phyloP scores from a whole-genome alignment of 352 stramenopile genomes.

The Globisporangium alternatum region DNA sequence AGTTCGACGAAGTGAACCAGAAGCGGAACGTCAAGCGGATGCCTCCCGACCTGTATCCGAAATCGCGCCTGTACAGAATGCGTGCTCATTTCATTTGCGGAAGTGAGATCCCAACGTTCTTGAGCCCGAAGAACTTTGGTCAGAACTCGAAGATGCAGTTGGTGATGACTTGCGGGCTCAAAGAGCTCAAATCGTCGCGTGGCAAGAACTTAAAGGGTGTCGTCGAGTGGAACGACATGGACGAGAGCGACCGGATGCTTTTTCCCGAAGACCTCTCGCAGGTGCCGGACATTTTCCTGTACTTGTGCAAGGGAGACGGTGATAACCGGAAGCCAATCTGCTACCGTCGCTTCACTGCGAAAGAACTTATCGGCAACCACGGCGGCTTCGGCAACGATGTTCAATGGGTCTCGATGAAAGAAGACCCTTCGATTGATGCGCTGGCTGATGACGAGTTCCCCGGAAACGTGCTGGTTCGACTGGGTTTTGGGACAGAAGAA shows the following conservation, averaged over 20 bases:
- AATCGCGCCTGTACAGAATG: slow-evolving; percentile 62
- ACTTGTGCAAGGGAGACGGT: slow-evolving; percentile 72
- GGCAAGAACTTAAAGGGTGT: slow-evolving; percentile 73
- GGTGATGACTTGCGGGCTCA: slow-evolving; percentile 59
- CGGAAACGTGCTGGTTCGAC: slow-evolving; percentile 72
- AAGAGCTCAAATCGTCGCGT: slow-evolving; percentile 56
- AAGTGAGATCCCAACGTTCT: slow-evolving; percentile 70
- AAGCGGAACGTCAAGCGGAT: slow-evolving; percentile 81
- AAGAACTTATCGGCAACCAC: slow-evolving; percentile 59
- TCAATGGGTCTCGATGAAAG: slow-evolving; percentile 77
- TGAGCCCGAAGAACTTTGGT: slow-evolving; percentile 64
- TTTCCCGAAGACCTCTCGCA: slow-evolving; percentile 67
- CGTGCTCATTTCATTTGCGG: slow-evolving; percentile 73
- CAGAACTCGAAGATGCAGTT: slow-evolving; percentile 81
- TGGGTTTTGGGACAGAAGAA: slow-evolving; percentile 78
- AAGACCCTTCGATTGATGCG: slow-evolving; percentile 78
- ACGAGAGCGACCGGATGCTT: slow-evolving; percentile 74
- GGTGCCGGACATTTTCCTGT: slow-evolving; percentile 88
- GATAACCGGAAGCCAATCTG: slow-evolving; percentile 64
- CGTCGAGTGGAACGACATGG: slow-evolving; percentile 82
- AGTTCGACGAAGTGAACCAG: slow-evolving; percentile 81
- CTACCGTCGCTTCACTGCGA: slow-evolving; percentile 76
- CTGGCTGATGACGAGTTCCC: slow-evolving; percentile 78
- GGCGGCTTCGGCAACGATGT: slow-evolving; percentile 53
- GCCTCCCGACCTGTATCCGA: slow-evolving; percentile 54